These are phyloP conservation scores for Solanum pennellii DNA, from an alignment of 257 asterid species.

Conservation along the genomic window DNA sequence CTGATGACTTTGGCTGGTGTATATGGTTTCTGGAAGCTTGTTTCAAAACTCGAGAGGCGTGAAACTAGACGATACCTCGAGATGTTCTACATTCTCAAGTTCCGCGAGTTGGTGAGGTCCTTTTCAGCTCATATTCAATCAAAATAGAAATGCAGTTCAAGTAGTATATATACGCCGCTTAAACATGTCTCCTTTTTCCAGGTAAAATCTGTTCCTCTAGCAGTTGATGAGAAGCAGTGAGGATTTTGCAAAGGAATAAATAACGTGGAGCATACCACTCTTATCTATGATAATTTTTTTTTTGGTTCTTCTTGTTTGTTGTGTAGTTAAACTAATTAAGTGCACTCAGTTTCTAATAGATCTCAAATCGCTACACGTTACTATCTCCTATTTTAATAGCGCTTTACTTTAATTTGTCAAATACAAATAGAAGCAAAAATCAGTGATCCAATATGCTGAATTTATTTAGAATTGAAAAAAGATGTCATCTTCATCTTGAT, in stretches of 20 bases:
- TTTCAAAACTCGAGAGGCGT: constrained; percentile 80
- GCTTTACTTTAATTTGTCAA: too few relatives aligned
- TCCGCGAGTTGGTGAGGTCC: constrained; percentile 69
- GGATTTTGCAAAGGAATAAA: not conserved
- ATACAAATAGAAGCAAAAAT: too few relatives aligned
- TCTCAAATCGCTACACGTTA: too few relatives aligned
- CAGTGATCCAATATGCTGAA: too few relatives aligned
- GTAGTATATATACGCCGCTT: not conserved
- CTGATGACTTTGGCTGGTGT: constrained; percentile 93
- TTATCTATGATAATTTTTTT: too few relatives aligned
- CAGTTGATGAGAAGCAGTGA: constrained; percentile 32
- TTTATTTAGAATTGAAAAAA: too few relatives aligned
- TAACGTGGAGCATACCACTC: not conserved
- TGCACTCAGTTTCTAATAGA: too few relatives aligned
- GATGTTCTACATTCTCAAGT: constrained; percentile 96
- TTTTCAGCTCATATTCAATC: not conserved
- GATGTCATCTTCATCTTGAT: too few relatives aligned
- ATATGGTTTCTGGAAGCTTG: constrained; percentile 89
- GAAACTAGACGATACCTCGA: constrained; percentile 89
- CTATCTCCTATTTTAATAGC: too few relatives aligned
- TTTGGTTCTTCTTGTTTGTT: too few relatives aligned
- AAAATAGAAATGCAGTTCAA: not conserved
- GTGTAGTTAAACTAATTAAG: too few relatives aligned
- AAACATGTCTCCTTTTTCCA: constrained; percentile 6
- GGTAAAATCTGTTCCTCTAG: constrained; percentile 74